Conservation (phyloP, 129 eudicot genomes). For the Tagetes patula region DNA sequence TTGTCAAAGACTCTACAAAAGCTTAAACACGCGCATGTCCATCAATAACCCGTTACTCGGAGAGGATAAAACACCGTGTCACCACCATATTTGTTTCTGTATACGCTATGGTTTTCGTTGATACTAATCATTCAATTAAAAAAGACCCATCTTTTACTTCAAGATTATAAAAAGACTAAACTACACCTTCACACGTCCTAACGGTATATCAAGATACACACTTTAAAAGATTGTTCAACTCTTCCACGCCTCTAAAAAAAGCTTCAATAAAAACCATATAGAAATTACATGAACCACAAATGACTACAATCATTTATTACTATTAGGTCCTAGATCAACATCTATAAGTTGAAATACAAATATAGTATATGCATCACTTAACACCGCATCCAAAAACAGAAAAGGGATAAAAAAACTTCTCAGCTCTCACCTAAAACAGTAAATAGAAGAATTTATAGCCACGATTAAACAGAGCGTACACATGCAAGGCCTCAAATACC, state of each 20-base stretch:
- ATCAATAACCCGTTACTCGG: not conserved
- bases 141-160: not conserved
- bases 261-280: not conserved
- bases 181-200: not conserved
- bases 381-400: not conserved
- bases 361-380: conserved; percentile 9
- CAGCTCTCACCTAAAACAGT: not conserved
- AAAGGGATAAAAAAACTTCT: not conserved
- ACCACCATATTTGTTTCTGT: not conserved
- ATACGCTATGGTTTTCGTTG: not conserved
- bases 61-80: not conserved
- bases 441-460: not conserved
- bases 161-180: not conserved
- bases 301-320: conserved; percentile 1
- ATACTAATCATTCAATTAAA: not conserved
- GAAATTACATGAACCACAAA: not conserved
- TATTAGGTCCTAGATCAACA: conserved; percentile 8
- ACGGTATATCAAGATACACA: not conserved
- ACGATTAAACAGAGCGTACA: not conserved
- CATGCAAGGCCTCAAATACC: not conserved
- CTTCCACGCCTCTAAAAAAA: not conserved
- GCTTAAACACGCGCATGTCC: not conserved
- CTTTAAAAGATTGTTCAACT: not conserved
- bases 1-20: not conserved
- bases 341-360: conserved; percentile 1